phyloP scores from a whole-genome alignment of 768 basidiomycete species.

The Lepiota venenata region DNA sequence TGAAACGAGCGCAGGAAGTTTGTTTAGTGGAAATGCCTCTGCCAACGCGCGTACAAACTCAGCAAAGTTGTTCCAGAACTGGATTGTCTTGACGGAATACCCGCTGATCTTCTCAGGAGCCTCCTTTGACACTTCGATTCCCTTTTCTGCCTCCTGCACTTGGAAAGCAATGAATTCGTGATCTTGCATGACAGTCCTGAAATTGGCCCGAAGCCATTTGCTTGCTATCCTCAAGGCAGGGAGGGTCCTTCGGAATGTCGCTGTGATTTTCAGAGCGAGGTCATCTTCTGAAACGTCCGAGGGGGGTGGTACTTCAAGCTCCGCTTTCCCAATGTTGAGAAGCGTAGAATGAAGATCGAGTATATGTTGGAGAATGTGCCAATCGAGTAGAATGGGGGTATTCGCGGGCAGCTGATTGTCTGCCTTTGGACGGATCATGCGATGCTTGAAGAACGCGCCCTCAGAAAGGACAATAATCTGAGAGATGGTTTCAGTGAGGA shows the following conservation, averaged over 20 bases:
- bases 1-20: conserved; percentile 52
- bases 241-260: conserved; percentile 78
- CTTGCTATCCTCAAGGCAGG: conserved; percentile 84
- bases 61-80: conserved; percentile 73
- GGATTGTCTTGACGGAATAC: conserved; percentile 35
- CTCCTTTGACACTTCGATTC: conserved; percentile 26
- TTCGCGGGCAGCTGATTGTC: conserved; percentile 24
- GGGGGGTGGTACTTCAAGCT: conserved; percentile 56
- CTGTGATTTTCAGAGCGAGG: conserved; percentile 81
- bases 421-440: conserved; percentile 59
- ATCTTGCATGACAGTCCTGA: conserved; percentile 58
- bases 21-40: conserved; percentile 62
- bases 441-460: conserved; percentile 82
- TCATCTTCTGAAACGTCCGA: conserved; percentile 52
- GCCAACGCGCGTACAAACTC: conserved; percentile 61
- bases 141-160: conserved; percentile 25
- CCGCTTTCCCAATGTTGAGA: conserved; percentile 59
- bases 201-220: conserved; percentile 85
- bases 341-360: conserved; percentile 62
- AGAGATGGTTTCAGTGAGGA: conserved; percentile 75
- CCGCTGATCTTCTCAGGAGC: conserved; percentile 28
- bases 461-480: conserved; percentile 72
- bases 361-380: conserved; percentile 63
- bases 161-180: conserved; percentile 32
- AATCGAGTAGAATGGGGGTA: conserved; percentile 48